Evolutionary conservation across 225 moss, liverwort and hornwort genomes (phyloP).

Genomic region (Straminergon stramineum): DNA sequence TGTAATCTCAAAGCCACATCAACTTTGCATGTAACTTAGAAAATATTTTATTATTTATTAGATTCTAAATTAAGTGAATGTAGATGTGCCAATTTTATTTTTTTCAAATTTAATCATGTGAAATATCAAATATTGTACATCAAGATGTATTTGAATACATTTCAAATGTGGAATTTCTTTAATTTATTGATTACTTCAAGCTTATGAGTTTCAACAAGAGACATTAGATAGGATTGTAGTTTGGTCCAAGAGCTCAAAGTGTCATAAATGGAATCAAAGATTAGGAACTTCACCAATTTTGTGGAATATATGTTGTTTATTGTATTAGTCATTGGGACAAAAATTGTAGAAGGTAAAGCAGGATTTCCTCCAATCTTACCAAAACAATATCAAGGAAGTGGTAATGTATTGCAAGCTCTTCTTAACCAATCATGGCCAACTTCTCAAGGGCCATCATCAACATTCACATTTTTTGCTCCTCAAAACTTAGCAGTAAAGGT

Average conservation of each 20-base stretch:
- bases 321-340: background rate
- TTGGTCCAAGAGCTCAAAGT: background rate
- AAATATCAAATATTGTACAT: no score
- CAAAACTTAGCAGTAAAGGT: constrained; percentile 22
- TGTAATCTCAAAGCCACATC: background rate
- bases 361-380: constrained; percentile 7
- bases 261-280: background rate
- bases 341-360: background rate
- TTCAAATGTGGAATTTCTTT: background rate
- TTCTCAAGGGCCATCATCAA: background rate
- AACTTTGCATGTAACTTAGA: background rate
- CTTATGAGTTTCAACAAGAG: background rate
- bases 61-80: background rate
- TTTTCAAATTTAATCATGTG: background rate
- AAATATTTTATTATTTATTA: background rate
- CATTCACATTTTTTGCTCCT: constrained; percentile 20
- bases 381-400: constrained; percentile 15
- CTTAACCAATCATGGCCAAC: constrained; percentile 17
- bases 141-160: background rate
- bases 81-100: background rate
- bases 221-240: background rate
- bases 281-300: background rate
- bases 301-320: background rate
- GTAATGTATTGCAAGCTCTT: constrained; percentile 19
- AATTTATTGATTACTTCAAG: background rate